phyloP scores from a whole-genome alignment of 2,329 filamentous ascomycete species.

The Coccinonectria pachysandricola region DNA sequence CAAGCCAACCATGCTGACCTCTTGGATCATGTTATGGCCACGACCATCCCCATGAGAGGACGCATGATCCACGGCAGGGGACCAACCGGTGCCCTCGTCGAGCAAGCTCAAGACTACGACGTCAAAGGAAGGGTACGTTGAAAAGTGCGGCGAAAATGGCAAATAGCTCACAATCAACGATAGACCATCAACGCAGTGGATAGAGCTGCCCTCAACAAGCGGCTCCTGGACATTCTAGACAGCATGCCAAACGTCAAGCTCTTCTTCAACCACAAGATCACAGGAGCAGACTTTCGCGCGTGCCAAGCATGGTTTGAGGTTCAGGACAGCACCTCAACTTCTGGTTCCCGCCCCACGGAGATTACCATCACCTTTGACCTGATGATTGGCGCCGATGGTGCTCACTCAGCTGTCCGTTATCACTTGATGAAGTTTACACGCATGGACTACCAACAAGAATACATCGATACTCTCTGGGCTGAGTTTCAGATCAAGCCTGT shows the following conservation, averaged over 20 bases:
- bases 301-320: conserved; percentile 83
- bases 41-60: conserved; percentile 86
- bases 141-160: no score
- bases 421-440: conserved; percentile 92
- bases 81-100: conserved; percentile 55
- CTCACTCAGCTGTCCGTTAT: conserved; percentile 82
- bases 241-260: conserved; percentile 80
- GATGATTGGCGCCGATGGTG: conserved; percentile 89
- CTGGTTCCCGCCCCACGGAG: conserved; percentile 47
- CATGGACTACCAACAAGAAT: conserved; percentile 87
- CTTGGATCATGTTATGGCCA: conserved; percentile 60
- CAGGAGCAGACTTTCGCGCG: conserved; percentile 71
- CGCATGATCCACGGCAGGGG: conserved; percentile 85
- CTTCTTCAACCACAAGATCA: conserved; percentile 89
- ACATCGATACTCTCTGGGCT: conserved; percentile 96
- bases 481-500: conserved; percentile 72
- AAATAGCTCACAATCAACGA: no score
- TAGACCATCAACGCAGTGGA: conserved; percentile 82
- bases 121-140: conserved; percentile 65
- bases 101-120: conserved; percentile 86
- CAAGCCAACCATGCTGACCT: conserved; percentile 57
- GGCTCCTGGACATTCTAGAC: conserved; percentile 74
- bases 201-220: conserved; percentile 70
- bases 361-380: conserved; percentile 83
- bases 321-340: conserved; percentile 24